Evolutionary conservation across 345 rosid species (phyloP), one percentile per base, ranked within the genome.

Genomic region (Brassica nigra): DNA sequence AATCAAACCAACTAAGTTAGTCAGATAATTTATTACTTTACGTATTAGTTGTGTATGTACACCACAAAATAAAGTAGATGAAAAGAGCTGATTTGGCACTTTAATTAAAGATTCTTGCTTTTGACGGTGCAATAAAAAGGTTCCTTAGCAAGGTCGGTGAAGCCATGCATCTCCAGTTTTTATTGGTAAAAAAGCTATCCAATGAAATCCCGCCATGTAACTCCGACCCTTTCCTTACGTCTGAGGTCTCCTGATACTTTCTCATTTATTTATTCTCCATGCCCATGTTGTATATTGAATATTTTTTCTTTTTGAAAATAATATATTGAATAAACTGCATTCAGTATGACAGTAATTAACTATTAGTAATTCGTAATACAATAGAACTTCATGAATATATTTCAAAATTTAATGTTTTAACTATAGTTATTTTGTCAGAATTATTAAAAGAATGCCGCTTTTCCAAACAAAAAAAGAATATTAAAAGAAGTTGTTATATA

Each of bases 51-150:
- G 62, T 66, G 33, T 42, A 31, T 42, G 23, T 6, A 55, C 54
- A 52, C 0, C 58, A 27, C 66, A 58, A 54, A 29, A 55, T 55
- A 65, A 78, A 78, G 73, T 39, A 72, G 30, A 65, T 11, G 74
- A 59, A 58, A 63, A 73, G 69, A 66, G 73, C 54, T 74, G 83
- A 74, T 5, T 68, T 15, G 78, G 64, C 66, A 54, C 76, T 80
- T 80, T 80, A 64, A 37, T 1, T 62, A 75, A 80, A 80, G 76
- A 70, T 52, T 64, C 71, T 29, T 69, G 83, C 79, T 75, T 80
- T 64, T 39, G 80, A 70, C 73, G 83, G 76, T 80, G 76, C 23
- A 59, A 68, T 18, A 30, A 36, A 52, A 42, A 27, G 62, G 54
- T 39, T 55, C 34, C 74, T 67, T 80, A 52, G 33, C 36, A 42